Evolutionary conservation across 495 filamentous ascomycete species (phyloP).

Genomic region (Hypomontagnella monticulosa): DNA sequence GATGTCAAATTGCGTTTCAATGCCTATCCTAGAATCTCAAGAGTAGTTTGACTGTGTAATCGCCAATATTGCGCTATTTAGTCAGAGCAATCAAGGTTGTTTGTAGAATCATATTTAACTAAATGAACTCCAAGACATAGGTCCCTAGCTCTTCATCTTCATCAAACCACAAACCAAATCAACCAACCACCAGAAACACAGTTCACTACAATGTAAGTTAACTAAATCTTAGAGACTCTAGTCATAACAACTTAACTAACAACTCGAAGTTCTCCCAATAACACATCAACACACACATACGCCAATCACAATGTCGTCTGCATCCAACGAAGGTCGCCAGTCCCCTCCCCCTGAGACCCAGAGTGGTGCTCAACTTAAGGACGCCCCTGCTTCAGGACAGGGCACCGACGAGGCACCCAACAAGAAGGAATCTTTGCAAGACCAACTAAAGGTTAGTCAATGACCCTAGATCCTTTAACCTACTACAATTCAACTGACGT

Average conservation of each 20-base stretch:
- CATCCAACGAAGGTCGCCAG: slow-evolving; percentile 69
- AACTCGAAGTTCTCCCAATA: no score
- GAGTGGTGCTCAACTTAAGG: slow-evolving; percentile 69
- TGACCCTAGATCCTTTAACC: not conserved
- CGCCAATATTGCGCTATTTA: slow-evolving; percentile 23
- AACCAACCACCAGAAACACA: slow-evolving; percentile 8
- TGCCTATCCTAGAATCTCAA: not conserved
- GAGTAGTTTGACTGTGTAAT: not conserved
- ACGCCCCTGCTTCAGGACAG: slow-evolving; percentile 65
- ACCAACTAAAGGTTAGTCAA: slow-evolving; percentile 54
- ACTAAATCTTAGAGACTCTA: no score
- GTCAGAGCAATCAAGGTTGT: not conserved
- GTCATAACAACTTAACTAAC: no score
- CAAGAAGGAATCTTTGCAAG: slow-evolving; percentile 60
- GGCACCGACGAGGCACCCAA: slow-evolving; percentile 57
- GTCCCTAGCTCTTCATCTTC: no score
- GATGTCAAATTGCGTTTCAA: slow-evolving; percentile 39
- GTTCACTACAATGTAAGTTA: not conserved
- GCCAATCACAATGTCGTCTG: slow-evolving; percentile 61
- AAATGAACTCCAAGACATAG: no score
- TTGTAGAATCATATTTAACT: slow-evolving; percentile 25
- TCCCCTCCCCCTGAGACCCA: slow-evolving; percentile 81
- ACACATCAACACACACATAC: slow-evolving; percentile 36
- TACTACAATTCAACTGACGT: not conserved
- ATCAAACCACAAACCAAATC: slow-evolving; percentile 13